Conservation (phyloP, 306 rosid genomes). For the Cicer arietinum region DNA sequence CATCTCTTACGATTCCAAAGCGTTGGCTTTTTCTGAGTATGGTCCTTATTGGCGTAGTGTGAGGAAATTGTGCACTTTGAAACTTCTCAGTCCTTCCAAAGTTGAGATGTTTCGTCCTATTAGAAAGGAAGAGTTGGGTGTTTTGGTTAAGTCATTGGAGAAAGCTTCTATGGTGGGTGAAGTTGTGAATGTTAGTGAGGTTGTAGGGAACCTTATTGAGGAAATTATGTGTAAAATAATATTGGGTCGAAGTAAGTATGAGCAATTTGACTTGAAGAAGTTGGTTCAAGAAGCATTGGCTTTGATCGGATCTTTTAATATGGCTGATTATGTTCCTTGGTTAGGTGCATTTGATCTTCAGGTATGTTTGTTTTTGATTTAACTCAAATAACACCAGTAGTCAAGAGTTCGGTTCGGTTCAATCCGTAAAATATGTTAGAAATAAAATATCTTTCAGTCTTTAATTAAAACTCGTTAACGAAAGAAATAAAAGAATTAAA, state of each 20-base stretch:
- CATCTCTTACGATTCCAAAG: not conserved
- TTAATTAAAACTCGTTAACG: too few species aligned
- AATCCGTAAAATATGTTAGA: too few species aligned
- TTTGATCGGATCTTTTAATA: not conserved
- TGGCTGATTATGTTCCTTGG: conserved; percentile 6
- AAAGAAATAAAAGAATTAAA: too few species aligned
- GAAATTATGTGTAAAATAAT: conserved; percentile 8
- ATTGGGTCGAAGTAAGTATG: conserved; percentile 3
- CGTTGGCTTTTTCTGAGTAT: too few species aligned
- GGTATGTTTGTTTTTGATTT: not conserved
- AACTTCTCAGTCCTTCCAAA: too few species aligned
- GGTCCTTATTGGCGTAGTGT: not conserved
- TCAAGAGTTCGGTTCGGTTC: too few species aligned
- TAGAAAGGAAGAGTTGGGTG: conserved; percentile 11
- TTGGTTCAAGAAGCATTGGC: not conserved
- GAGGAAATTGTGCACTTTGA: too few species aligned
- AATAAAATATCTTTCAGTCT: too few species aligned
- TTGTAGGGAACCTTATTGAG: conserved; percentile 4
- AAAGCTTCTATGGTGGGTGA: not conserved
- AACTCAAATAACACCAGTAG: too few species aligned
- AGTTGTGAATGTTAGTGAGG: too few species aligned
- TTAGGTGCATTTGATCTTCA: too few species aligned
- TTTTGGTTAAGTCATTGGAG: not conserved
- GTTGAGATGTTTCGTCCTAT: too few species aligned
- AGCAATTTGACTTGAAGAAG: not conserved